phyloP scores from a whole-genome alignment of 164 flowering plant species.

The Liquidambar formosana region DNA sequence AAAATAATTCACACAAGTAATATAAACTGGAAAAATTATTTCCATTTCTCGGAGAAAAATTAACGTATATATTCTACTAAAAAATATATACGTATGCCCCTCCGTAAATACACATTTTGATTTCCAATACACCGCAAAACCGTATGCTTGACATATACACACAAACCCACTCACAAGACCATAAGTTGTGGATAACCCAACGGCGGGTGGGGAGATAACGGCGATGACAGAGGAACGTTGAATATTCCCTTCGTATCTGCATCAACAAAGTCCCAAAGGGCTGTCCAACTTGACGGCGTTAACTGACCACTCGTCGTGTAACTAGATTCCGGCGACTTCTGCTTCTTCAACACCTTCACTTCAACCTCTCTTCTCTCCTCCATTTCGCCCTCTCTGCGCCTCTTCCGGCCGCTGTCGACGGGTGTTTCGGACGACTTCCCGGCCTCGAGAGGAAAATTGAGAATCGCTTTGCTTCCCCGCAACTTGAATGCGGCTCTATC shows the following conservation, averaged over 20 bases:
- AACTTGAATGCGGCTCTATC: conserved; percentile 59
- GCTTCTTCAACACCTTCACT: conserved; percentile 25
- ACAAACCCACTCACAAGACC: conserved; percentile 19
- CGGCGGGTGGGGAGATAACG: conserved; percentile 36
- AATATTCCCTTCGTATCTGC: conserved; percentile 21
- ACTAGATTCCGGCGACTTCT: conserved; percentile 16
- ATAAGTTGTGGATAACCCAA: conserved; percentile 22
- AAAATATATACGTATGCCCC: no score
- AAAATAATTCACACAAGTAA: no score
- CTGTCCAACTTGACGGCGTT: conserved; percentile 39
- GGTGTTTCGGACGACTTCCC: conserved; percentile 13
- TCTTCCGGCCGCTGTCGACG: not conserved
- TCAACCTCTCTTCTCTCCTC: conserved; percentile 5
- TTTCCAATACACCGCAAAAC: no score
- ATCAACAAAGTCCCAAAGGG: conserved; percentile 25
- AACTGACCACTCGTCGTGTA: not conserved
- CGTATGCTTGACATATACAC: no score
- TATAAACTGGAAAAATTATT: no score
- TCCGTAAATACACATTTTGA: no score
- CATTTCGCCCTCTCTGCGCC: conserved; percentile 8
- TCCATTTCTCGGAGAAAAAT: no score
- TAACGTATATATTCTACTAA: no score
- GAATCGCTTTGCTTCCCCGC: conserved; percentile 56
- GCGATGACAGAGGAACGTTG: conserved; percentile 37
- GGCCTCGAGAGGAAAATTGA: conserved; percentile 55